Conservation (phyloP, 2,329 filamentous ascomycete genomes). For the Fusarium sp. region DNA sequence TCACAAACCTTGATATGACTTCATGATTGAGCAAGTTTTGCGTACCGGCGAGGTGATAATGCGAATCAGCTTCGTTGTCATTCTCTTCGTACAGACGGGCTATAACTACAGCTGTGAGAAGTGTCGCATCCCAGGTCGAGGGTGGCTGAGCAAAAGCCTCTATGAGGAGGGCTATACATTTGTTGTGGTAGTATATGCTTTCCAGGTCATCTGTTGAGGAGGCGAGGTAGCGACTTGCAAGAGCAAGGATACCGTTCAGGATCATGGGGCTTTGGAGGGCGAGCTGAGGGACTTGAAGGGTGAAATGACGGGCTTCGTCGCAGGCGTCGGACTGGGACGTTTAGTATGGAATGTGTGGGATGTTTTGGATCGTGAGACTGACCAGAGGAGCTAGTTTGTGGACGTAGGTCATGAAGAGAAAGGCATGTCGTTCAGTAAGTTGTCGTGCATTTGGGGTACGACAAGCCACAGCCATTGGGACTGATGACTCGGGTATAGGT, state of each 20-base stretch:
- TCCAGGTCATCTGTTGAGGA: neutral
- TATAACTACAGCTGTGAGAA: neutral
- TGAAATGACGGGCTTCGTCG: slow-evolving; percentile 1
- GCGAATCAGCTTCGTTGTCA: neutral
- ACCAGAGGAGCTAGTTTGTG: slow-evolving; percentile 2
- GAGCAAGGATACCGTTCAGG: slow-evolving; percentile 9
- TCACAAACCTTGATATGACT: neutral
- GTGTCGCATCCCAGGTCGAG: neutral
- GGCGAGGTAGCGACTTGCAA: slow-evolving; percentile 9
- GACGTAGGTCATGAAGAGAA: slow-evolving; percentile 16
- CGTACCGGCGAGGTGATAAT: slow-evolving; percentile 2
- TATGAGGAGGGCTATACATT: neutral
- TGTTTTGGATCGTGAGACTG: neutral
- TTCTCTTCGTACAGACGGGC: slow-evolving; percentile 12
- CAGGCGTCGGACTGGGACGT: neutral
- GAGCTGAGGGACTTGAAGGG: slow-evolving; percentile 3
- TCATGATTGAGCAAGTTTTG: slow-evolving; percentile 6
- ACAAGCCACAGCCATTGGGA: no score
- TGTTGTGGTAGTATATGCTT: slow-evolving; percentile 16
- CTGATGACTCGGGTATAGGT: neutral
- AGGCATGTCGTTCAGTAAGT: neutral
- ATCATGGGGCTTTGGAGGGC: slow-evolving; percentile 9
- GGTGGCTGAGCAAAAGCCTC: neutral
- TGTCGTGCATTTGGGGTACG: no score
- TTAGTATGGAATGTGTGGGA: neutral